Base-by-base conservation (phyloP, 805 yeast species). In the Metschnikowia drakensbergensis region DNA sequence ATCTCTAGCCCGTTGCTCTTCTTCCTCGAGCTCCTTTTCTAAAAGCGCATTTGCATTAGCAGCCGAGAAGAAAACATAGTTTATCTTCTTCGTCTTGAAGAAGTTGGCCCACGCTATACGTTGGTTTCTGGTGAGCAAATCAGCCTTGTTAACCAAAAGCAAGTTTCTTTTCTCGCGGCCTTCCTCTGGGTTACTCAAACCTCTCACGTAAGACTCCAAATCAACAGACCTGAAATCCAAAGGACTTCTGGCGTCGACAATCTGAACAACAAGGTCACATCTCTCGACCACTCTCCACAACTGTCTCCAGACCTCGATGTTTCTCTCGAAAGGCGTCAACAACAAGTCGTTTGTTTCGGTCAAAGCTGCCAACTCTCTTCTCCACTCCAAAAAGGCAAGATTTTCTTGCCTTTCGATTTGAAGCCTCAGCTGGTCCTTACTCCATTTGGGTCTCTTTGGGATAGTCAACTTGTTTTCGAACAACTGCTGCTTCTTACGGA, bases 251-350 rank as follows among this genome's bases (percentile, higher is more conserved):
- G 97, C 98, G 71, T 94, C 99, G 28, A 94, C 98, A 72, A 94
- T 94, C 66, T 94, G 99, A 5, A 94, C 97, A 35, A 94, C 82
- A 59, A 94, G 75, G 66, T 92, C 97, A 25, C 94, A 88, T 63
- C 98, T 81, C 67, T 94, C 99, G 25, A 90, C 87, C 38, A 94
- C 99, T 70, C 99, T 81, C 99, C 99, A 94, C 55, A 94, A 74
- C 69, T 94, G 99, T 64, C 94, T 83, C 99, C 99, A 94, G 50
- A 94, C 97, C 75, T 92, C 97, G 54, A 94, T 75, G 65, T 94
- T 94, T 72, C 99, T 82, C 72, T 94, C 99, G 63, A 92, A 94
- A 4, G 99, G 99, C 0, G 99, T 94, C 64, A 94, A 76, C 50
- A 91, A 72, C 59, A 94, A 74, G 65, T 92, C 96, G 55, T 89